Evolutionary conservation across 306 rosid species (phyloP).

Genomic region (Senna tora): DNA sequence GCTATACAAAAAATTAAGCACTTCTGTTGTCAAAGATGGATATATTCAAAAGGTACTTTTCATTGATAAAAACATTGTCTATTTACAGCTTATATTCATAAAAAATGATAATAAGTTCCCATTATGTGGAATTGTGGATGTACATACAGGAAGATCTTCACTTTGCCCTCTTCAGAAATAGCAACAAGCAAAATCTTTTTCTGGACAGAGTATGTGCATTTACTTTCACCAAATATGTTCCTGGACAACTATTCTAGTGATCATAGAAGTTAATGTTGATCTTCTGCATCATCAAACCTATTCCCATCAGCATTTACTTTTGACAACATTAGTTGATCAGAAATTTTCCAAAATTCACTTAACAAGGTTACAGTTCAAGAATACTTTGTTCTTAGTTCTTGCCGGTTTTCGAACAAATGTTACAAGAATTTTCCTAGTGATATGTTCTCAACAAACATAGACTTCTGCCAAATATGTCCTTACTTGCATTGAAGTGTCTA

Average conservation of each 20-base stretch:
- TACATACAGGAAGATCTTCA: conserved; percentile 42
- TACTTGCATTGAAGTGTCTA: neutral
- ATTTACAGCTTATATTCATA: neutral
- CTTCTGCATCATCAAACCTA: neutral
- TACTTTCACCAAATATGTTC: neutral
- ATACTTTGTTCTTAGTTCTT: neutral
- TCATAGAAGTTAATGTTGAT: too few relatives aligned
- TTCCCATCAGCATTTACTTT: neutral
- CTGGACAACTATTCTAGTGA: neutral
- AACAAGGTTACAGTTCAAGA: neutral
- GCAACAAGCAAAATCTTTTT: conserved; percentile 32
- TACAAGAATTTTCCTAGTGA: neutral
- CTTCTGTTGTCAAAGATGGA: conserved; percentile 41
- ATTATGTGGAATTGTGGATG: neutral
- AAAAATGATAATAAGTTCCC: neutral
- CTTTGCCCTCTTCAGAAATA: conserved; percentile 41
- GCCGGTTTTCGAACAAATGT: neutral
- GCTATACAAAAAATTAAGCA: conserved; percentile 33
- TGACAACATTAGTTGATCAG: neutral
- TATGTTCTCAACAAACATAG: neutral
- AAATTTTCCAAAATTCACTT: neutral
- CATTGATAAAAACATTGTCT: neutral
- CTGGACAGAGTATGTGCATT: conserved; percentile 36
- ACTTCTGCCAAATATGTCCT: neutral
- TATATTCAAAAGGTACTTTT: conserved; percentile 42